Conservation (phyloP, 371 early-diverging fungal genomes). For the Zopfochytrium polystomum region DNA sequence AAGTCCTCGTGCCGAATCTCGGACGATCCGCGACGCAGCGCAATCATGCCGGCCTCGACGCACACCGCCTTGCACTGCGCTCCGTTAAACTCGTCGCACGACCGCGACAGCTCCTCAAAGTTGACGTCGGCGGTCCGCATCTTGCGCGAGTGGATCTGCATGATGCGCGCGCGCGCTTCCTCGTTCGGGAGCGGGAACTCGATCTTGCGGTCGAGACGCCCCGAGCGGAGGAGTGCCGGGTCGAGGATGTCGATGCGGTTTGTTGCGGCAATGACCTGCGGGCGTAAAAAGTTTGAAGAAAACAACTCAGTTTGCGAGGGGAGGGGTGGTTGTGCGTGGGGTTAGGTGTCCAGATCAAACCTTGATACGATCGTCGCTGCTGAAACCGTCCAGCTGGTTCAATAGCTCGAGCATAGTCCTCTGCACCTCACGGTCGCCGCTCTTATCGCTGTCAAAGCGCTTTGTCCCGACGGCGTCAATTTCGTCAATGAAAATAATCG, state of each 20-base stretch:
- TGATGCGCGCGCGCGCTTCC: slow-evolving; percentile 97
- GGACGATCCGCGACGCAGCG: slow-evolving; percentile 86
- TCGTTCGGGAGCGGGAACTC: slow-evolving; percentile 99
- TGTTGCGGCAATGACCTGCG: slow-evolving; percentile 97
- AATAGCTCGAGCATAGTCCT: slow-evolving; percentile 99
- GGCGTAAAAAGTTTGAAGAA: not conserved
- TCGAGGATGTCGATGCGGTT: slow-evolving; percentile 99
- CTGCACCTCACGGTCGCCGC: slow-evolving; percentile 99
- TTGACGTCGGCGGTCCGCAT: slow-evolving; percentile 98
- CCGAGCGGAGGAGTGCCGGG: slow-evolving; percentile 98
- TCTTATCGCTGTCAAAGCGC: slow-evolving; percentile 97
- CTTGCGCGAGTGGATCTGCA: slow-evolving; percentile 99
- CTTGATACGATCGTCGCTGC: slow-evolving; percentile 95
- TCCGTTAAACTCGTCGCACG: slow-evolving; percentile 99
- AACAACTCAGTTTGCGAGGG: too few relatives aligned
- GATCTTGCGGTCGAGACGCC: slow-evolving; percentile 99
- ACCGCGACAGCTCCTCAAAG: slow-evolving; percentile 97
- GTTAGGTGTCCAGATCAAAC: slow-evolving; percentile 32
- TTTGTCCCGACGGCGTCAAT: slow-evolving; percentile 99
- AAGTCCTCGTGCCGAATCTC: slow-evolving; percentile 98
- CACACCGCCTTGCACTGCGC: slow-evolving; percentile 99
- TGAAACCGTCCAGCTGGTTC: slow-evolving; percentile 99
- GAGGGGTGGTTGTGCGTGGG: too few relatives aligned
- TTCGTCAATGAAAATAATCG: slow-evolving; percentile 99
- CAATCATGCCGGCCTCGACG: slow-evolving; percentile 99